Conservation (phyloP, 306 rosid species). For the Casuarina equisetifolia region DNA sequence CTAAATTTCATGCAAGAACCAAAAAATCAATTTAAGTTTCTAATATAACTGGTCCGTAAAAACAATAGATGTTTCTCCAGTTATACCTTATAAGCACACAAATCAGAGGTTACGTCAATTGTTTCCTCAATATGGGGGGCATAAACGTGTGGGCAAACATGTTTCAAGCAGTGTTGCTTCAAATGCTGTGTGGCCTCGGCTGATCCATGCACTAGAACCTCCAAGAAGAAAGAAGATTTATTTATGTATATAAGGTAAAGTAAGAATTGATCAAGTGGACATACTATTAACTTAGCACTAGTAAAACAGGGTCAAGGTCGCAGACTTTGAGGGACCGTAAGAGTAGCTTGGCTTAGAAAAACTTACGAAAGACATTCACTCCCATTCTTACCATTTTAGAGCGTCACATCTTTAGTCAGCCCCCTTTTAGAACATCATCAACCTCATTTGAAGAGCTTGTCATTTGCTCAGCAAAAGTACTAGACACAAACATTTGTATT, state of each 20-base stretch:
- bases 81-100: slow-evolving; percentile 89
- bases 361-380: not conserved
- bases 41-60: slow-evolving; percentile 12
- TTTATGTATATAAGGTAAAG: not conserved
- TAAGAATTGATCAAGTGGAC: not conserved
- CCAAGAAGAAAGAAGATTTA: slow-evolving; percentile 8
- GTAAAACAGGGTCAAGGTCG: not conserved
- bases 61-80: slow-evolving; percentile 11
- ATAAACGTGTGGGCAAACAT: slow-evolving; percentile 83
- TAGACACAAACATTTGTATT: not conserved
- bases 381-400: slow-evolving; percentile 1
- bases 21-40: slow-evolving; percentile 21
- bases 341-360: not conserved
- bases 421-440: not conserved
- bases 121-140: slow-evolving; percentile 97
- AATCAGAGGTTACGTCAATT: slow-evolving; percentile 92
- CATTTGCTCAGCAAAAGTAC: not conserved
- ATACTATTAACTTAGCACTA: not conserved
- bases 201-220: slow-evolving; percentile 99
- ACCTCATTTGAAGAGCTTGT: not conserved
- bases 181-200: slow-evolving; percentile 98
- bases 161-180: slow-evolving; percentile 82
- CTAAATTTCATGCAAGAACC: slow-evolving; percentile 42
- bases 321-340: not conserved
- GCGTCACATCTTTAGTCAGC: not conserved